Percentiles rank a stretch among this genome's conserved stretches.
Conservation (phyloP, 805 yeast genomes). For the Metschnikowia bowlesiae region DNA sequence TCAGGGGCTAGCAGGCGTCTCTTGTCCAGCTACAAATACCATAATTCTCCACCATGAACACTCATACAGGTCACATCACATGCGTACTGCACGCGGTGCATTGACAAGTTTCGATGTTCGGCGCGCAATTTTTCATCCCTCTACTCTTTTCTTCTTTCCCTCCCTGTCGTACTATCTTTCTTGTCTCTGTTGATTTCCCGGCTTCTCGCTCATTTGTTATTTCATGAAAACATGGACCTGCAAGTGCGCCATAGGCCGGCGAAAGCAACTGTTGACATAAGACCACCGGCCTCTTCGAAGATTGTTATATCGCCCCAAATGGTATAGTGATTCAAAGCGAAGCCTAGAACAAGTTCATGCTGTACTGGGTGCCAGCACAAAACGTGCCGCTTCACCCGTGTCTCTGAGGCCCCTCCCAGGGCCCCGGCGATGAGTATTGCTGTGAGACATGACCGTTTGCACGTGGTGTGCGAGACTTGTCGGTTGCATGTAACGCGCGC, state of each 20-base stretch:
- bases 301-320: slow-evolving; percentile 26
- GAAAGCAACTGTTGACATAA: neutral
- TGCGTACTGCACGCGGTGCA: neutral
- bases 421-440: slow-evolving; percentile 23
- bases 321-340: slow-evolving; percentile 33
- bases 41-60: neutral
- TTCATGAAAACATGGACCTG: neutral
- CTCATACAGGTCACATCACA: neutral
- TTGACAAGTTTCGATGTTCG: neutral
- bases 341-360: slow-evolving; percentile 22
- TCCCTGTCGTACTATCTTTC: neutral
- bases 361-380: neutral
- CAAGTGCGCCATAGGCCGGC: neutral
- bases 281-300: slow-evolving; percentile 29
- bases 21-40: neutral
- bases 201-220: neutral
- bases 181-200: neutral
- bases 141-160: too few relatives aligned
- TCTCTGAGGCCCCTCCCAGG: neutral
- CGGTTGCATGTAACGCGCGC: neutral
- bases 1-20: neutral
- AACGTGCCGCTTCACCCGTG: neutral
- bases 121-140: neutral
- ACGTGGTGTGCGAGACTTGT: neutral
- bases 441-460: slow-evolving; percentile 24